phyloP scores from a whole-genome alignment of 2,329 filamentous ascomycete genomes.

The Neofusicoccum laricinum region DNA sequence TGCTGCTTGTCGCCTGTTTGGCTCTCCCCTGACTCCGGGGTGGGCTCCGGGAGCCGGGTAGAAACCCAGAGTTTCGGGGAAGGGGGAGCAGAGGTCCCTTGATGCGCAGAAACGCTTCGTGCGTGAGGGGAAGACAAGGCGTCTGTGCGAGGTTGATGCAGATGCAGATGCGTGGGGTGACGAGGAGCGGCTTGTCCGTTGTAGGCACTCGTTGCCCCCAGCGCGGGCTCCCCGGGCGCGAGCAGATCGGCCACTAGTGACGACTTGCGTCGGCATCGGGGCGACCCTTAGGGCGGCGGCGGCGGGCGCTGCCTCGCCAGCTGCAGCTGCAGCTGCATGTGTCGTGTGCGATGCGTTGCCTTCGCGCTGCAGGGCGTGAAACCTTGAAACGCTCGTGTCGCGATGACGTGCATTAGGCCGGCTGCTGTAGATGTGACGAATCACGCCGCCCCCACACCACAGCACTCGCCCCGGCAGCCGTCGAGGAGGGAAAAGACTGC shows the following conservation, averaged over 20 bases:
- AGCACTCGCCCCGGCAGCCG: neutral
- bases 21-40: too few relatives aligned
- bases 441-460: neutral
- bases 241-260: neutral
- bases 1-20: neutral
- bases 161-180: neutral
- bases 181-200: neutral
- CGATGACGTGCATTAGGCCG: constrained; percentile 4
- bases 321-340: neutral
- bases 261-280: neutral
- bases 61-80: neutral
- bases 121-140: neutral
- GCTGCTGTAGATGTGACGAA: neutral
- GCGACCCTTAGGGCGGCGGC: neutral
- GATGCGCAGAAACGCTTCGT: neutral
- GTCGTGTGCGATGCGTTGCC: too few relatives aligned
- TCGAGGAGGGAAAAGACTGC: neutral
- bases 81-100: neutral
- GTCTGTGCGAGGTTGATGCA: neutral
- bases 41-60: too few relatives aligned
- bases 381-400: neutral
- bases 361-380: neutral
- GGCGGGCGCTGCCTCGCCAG: neutral
- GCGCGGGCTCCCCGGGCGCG: too few relatives aligned
- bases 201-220: too few relatives aligned